A percentile compares a stretch with the other conserved stretches of the same genome.
These are phyloP conservation scores for Fagopyrum homotropicum DNA, from an alignment of 148 eudicot species.

Conservation along the genomic window DNA sequence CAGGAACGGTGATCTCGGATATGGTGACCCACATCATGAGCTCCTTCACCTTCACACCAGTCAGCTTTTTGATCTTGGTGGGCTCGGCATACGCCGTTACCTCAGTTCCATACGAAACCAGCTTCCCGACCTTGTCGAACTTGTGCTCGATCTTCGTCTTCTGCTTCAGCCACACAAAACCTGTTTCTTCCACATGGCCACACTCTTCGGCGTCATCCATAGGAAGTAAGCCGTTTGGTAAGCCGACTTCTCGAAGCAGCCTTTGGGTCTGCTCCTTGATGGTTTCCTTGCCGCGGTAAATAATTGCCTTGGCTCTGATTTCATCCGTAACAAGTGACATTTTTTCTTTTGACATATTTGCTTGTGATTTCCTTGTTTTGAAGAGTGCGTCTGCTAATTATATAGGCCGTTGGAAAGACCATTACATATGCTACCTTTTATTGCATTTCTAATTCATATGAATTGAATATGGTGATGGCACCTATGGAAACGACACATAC, in stretches of 20 bases:
- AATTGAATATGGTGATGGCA: background rate
- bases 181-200: conserved; percentile 47
- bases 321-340: conserved; percentile 68
- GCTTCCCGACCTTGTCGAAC: conserved; percentile 51
- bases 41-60: conserved; percentile 73
- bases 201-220: conserved; percentile 48
- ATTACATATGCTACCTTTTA: background rate
- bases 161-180: conserved; percentile 69
- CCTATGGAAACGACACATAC: background rate
- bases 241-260: conserved; percentile 41
- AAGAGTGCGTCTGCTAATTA: background rate
- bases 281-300: conserved; percentile 48
- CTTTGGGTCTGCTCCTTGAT: conserved; percentile 45
- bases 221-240: conserved; percentile 73
- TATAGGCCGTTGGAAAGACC: background rate
- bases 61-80: conserved; percentile 58
- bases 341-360: conserved; percentile 5
- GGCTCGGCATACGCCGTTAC: conserved; percentile 57
- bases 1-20: conserved; percentile 33
- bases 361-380: background rate
- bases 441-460: background rate
- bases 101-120: conserved; percentile 47
- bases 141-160: conserved; percentile 59
- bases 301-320: conserved; percentile 49
- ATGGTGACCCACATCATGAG: conserved; percentile 54